Conservation (phyloP, 352 stramenopile species). For the Salisapilia sapeloensis region DNA sequence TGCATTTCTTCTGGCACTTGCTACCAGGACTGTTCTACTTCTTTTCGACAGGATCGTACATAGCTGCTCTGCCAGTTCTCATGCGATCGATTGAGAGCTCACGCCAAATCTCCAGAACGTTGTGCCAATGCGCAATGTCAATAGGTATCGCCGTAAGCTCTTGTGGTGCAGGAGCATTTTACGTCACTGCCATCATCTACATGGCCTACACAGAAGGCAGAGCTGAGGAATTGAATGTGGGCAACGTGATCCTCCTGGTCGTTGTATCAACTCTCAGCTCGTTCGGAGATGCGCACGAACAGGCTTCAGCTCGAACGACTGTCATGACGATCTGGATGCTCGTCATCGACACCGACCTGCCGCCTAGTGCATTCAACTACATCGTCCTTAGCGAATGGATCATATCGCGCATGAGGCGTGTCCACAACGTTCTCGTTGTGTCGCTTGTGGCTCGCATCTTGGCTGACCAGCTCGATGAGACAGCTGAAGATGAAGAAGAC, state of each 20-base stretch:
- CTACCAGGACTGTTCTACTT: constrained; percentile 36
- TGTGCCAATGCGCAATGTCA: constrained; percentile 40
- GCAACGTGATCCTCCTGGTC: constrained; percentile 19
- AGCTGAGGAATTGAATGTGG: constrained; percentile 16
- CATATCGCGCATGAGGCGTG: constrained; percentile 28
- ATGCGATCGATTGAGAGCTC: constrained; percentile 44
- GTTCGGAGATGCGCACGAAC: constrained; percentile 18
- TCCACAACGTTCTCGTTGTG: constrained; percentile 45
- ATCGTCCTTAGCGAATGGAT: constrained; percentile 30
- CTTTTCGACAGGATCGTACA: constrained; percentile 22
- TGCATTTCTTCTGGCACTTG: constrained; percentile 36
- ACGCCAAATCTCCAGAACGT: constrained; percentile 35
- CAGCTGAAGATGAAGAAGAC: constrained; percentile 49
- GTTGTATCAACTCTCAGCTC: constrained; percentile 27
- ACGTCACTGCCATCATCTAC: constrained; percentile 26
- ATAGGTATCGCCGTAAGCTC: constrained; percentile 27
- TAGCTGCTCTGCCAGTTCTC: constrained; percentile 35
- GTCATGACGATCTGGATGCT: constrained; percentile 35
- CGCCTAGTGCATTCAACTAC: constrained; percentile 19
- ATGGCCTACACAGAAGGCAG: constrained; percentile 41
- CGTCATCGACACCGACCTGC: constrained; percentile 18
- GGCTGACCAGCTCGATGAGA: constrained; percentile 55
- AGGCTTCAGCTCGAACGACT: constrained; percentile 19
- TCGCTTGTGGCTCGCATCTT: constrained; percentile 48
- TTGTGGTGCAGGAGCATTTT: constrained; percentile 32